These are phyloP conservation scores for Spinacia oleracea DNA, from an alignment of 179 eudicot species.

Conservation along the genomic window DNA sequence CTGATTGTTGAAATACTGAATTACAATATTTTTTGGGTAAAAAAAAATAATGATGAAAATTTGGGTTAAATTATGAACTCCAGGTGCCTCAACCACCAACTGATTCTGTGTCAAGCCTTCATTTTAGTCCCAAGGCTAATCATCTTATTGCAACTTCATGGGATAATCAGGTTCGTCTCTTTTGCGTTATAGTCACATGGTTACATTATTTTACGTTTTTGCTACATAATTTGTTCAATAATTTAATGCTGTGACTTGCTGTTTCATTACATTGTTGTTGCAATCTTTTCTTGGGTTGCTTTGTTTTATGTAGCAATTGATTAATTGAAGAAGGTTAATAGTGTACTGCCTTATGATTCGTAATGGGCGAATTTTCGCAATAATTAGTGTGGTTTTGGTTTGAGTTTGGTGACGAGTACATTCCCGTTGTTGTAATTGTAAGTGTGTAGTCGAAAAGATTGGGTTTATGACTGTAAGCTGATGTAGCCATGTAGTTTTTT, in stretches of 20 bases:
- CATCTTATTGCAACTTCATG: slow-evolving; percentile 78
- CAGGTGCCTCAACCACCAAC: slow-evolving; percentile 69
- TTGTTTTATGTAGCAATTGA: background rate
- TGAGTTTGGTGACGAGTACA: background rate
- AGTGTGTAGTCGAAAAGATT: background rate
- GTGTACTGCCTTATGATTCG: background rate
- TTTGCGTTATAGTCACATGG: background rate
- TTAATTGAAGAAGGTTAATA: background rate
- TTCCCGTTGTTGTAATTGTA: background rate
- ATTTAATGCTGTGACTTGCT: background rate
- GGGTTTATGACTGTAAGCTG: background rate
- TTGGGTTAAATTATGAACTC: slow-evolving; percentile 9
- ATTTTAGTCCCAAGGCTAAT: slow-evolving; percentile 89
- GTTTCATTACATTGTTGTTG: background rate
- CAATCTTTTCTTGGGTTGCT: background rate
- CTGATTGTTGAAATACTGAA: too few species aligned
- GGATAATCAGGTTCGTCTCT: slow-evolving; percentile 80
- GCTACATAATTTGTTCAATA: background rate
- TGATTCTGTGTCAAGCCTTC: slow-evolving; percentile 78
- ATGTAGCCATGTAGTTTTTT: background rate
- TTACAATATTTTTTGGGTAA: background rate
- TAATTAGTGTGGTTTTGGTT: too few species aligned
- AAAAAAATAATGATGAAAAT: background rate
- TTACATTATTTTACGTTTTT: background rate
- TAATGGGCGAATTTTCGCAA: background rate